Evolutionary conservation across 2,329 filamentous ascomycete genomes (phyloP).

Genomic region (Aspergillus brasiliensis): DNA sequence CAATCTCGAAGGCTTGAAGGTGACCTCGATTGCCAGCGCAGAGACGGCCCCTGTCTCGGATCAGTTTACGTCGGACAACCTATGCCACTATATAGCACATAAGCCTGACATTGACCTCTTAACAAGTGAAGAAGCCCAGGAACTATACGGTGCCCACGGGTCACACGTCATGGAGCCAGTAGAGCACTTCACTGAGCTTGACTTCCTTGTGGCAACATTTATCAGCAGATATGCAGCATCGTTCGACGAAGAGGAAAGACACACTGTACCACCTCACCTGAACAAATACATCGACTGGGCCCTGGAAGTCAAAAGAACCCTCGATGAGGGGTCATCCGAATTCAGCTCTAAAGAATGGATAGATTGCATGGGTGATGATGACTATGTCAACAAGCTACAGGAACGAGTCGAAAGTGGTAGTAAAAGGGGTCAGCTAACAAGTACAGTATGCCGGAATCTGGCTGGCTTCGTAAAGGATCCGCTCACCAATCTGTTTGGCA

Average conservation of each 20-base stretch:
- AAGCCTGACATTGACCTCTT: conserved; percentile 1
- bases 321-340: background rate
- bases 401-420: background rate
- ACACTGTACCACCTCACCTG: background rate
- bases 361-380: background rate
- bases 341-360: background rate
- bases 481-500: background rate
- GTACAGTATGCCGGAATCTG: background rate
- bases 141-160: background rate
- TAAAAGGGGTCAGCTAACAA: background rate
- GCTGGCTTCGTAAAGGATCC: background rate
- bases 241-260: background rate
- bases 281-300: background rate
- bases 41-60: background rate
- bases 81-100: background rate
- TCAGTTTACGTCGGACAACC: background rate
- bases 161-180: background rate
- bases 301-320: background rate
- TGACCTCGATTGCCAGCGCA: background rate
- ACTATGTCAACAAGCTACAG: background rate
- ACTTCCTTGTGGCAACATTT: conserved; percentile 1
- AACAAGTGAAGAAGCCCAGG: background rate
- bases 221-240: background rate
- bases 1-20: background rate
- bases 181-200: conserved; percentile 3